phyloP scores from a whole-genome alignment of 148 eudicot species.

The Spergularia bocconei region DNA sequence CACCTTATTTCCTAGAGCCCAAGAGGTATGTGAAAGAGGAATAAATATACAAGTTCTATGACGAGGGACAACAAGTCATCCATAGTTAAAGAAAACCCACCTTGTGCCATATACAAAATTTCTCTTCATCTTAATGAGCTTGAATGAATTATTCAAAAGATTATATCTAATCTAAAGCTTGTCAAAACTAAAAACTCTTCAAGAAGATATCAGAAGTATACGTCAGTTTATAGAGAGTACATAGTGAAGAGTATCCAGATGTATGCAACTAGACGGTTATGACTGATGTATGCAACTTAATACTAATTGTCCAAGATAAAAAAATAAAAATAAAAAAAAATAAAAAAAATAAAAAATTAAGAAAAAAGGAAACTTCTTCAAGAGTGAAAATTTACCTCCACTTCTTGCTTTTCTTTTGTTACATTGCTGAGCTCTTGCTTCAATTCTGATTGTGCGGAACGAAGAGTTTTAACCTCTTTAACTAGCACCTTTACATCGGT shows the following conservation, averaged over 20 bases:
- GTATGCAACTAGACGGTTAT: not conserved
- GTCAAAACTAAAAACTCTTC: not conserved
- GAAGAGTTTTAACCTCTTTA: constrained; percentile 78
- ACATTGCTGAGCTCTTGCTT: constrained; percentile 72
- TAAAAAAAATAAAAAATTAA: constrained; percentile 6
- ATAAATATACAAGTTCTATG: not conserved
- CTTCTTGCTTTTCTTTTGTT: constrained; percentile 54
- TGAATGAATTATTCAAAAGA: not conserved
- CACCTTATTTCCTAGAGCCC: not conserved
- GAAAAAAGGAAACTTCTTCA: not conserved
- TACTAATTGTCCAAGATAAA: no score
- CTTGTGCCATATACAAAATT: no score
- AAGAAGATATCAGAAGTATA: not conserved
- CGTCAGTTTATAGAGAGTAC: not conserved
- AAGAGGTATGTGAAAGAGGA: not conserved
- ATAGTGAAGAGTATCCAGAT: not conserved
- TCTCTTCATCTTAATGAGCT: not conserved
- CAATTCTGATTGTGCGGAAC: constrained; percentile 65
- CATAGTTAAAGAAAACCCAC: not conserved
- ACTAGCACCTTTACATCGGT: constrained; percentile 73
- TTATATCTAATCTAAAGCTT: not conserved
- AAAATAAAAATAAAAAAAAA: constrained; percentile 8
- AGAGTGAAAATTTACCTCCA: constrained; percentile 50
- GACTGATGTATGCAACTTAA: not conserved
- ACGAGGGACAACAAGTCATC: not conserved